These are phyloP conservation scores for Gleditsia sinensis DNA, from an alignment of 306 rosid genomes.

Conservation along the genomic window DNA sequence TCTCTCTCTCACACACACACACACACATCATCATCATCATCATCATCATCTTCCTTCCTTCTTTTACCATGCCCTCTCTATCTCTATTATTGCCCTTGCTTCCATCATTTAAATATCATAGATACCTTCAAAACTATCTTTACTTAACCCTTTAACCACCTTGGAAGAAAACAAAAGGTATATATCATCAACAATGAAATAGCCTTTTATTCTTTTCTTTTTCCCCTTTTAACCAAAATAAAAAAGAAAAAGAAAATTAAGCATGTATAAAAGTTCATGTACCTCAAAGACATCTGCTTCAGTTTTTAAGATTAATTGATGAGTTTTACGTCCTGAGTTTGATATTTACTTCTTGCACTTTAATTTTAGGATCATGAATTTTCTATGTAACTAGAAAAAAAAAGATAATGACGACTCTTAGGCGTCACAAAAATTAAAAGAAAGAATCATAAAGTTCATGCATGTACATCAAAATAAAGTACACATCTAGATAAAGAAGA, in stretches of 20 bases:
- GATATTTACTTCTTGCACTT: too few species aligned
- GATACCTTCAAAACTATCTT: constrained; percentile 12
- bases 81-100: constrained; percentile 61
- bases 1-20: too few species aligned
- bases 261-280: constrained; percentile 30
- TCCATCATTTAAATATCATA: constrained; percentile 43
- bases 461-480: too few species aligned
- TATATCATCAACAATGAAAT: constrained; percentile 9
- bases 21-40: too few species aligned
- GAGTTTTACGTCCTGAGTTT: too few species aligned
- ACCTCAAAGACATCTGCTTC: constrained; percentile 4
- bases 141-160: constrained; percentile 44
- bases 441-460: too few species aligned
- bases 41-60: constrained; percentile 15
- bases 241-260: constrained; percentile 22
- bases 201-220: not conserved
- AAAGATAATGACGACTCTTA: too few species aligned
- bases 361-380: too few species aligned
- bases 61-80: too few species aligned
- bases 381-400: too few species aligned
- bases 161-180: constrained; percentile 47
- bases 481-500: constrained; percentile 35
- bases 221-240: constrained; percentile 21
- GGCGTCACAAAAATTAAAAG: too few species aligned
- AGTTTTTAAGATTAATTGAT: too few species aligned